Evolutionary conservation across 305 asterid genomes (phyloP).

Genomic region (Striga hermonthica): DNA sequence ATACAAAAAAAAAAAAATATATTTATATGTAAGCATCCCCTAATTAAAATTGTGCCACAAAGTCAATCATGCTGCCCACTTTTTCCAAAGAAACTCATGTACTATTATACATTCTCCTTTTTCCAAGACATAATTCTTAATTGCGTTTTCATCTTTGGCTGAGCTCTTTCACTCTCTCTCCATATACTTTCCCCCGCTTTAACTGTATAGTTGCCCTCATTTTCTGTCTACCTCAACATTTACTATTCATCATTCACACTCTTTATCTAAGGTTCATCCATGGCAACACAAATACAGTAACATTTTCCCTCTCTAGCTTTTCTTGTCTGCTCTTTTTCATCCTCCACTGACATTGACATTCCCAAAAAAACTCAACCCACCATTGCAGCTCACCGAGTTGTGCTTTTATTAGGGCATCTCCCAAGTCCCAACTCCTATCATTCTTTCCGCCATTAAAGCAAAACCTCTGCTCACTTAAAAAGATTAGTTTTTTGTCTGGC

Average conservation of each 20-base stretch:
- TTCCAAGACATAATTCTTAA: neutral
- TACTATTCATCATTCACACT: neutral
- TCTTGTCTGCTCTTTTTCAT: slow-evolving; percentile 22
- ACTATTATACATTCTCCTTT: no score
- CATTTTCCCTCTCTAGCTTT: slow-evolving; percentile 35
- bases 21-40: no score
- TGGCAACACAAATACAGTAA: neutral
- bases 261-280: slow-evolving; percentile 41
- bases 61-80: no score
- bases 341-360: slow-evolving; percentile 23
- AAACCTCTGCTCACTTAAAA: slow-evolving; percentile 33
- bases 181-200: neutral
- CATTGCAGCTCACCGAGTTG: slow-evolving; percentile 43
- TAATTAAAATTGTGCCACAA: no score
- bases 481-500: slow-evolving; percentile 67
- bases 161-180: neutral
- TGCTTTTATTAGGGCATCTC: slow-evolving; percentile 34
- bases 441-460: slow-evolving; percentile 33
- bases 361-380: slow-evolving; percentile 48
- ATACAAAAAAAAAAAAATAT: no score
- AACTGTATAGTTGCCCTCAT: neutral
- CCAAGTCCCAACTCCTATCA: slow-evolving; percentile 29
- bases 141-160: neutral
- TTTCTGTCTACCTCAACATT: neutral
- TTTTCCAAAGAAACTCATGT: no score